Conservation (phyloP, 768 basidiomycete species). For the Pluteus cervinus region DNA sequence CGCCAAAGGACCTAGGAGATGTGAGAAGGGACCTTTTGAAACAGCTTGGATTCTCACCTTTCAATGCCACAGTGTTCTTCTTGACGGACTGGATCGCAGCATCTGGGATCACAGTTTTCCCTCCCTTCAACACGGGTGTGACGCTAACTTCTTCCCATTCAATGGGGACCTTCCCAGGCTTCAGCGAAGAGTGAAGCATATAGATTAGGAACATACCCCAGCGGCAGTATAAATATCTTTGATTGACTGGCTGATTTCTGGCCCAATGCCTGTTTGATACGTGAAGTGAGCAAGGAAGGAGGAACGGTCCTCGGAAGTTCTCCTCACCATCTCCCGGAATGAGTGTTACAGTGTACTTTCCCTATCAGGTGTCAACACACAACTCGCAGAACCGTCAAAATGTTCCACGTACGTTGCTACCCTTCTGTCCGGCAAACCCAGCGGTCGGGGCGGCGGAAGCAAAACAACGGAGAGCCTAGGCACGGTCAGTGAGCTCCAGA, state of each 20-base stretch:
- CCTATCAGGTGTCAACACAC: slow-evolving; percentile 39
- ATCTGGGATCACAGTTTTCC: slow-evolving; percentile 97
- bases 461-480: slow-evolving; percentile 54
- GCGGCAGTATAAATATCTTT: slow-evolving; percentile 91
- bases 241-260: slow-evolving; percentile 95
- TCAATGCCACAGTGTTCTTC: slow-evolving; percentile 96
- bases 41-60: slow-evolving; percentile 49
- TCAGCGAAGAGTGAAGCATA: slow-evolving; percentile 6
- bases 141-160: slow-evolving; percentile 99
- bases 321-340: slow-evolving; percentile 91
- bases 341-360: slow-evolving; percentile 93
- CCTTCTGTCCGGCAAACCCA: slow-evolving; percentile 87
- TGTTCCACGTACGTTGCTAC: slow-evolving; percentile 61
- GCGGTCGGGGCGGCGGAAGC: slow-evolving; percentile 81
- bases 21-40: neutral
- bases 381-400: slow-evolving; percentile 2
- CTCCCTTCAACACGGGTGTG: slow-evolving; percentile 86
- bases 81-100: slow-evolving; percentile 85
- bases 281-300: slow-evolving; percentile 7
- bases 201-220: slow-evolving; percentile 37
- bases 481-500: neutral
- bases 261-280: slow-evolving; percentile 77
- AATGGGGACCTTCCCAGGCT: slow-evolving; percentile 76
- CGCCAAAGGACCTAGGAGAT: slow-evolving; percentile 74
- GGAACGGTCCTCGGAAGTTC: neutral